phyloP scores from a whole-genome alignment of 306 rosid species.

The Begonia peltatifolia region DNA sequence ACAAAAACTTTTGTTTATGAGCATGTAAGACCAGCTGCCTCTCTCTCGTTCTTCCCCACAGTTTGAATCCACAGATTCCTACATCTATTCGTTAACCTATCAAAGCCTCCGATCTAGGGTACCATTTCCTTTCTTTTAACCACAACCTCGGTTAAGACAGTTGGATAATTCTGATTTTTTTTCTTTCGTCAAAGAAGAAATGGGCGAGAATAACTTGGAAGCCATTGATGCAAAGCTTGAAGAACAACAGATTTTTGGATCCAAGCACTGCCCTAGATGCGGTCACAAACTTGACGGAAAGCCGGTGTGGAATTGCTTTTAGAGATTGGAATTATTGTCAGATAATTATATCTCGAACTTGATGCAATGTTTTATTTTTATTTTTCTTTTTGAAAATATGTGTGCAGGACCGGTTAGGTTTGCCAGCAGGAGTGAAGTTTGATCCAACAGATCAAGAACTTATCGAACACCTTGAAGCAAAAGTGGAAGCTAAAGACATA shows the following conservation, averaged over 20 bases:
- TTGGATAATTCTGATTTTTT: slow-evolving; percentile 31
- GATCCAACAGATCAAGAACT: slow-evolving; percentile 99
- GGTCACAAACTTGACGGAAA: slow-evolving; percentile 80
- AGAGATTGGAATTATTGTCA: background rate
- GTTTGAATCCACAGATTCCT: slow-evolving; percentile 41
- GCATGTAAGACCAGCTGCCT: slow-evolving; percentile 5
- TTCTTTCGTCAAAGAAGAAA: slow-evolving; percentile 5
- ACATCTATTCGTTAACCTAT: too few relatives aligned
- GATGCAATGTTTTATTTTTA: background rate
- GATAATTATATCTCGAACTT: slow-evolving; percentile 9
- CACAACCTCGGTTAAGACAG: too few relatives aligned
- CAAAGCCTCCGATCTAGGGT: too few relatives aligned
- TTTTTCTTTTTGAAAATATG: too few relatives aligned
- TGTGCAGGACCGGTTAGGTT: slow-evolving; percentile 90
- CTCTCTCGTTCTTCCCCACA: slow-evolving; percentile 26
- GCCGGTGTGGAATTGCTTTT: slow-evolving; percentile 34
- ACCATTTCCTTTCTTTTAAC: too few relatives aligned
- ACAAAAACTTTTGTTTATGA: slow-evolving; percentile 29
- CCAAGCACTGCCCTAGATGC: slow-evolving; percentile 97
- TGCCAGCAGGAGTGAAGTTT: slow-evolving; percentile 98
- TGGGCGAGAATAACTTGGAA: slow-evolving; percentile 41
- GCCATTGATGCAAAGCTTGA: slow-evolving; percentile 86
- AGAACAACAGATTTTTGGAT: slow-evolving; percentile 88
- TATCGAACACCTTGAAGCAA: slow-evolving; percentile 94
- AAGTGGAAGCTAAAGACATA: slow-evolving; percentile 63